Conservation (phyloP, 352 stramenopile species). For the Pythium rhizo-oryzae region DNA sequence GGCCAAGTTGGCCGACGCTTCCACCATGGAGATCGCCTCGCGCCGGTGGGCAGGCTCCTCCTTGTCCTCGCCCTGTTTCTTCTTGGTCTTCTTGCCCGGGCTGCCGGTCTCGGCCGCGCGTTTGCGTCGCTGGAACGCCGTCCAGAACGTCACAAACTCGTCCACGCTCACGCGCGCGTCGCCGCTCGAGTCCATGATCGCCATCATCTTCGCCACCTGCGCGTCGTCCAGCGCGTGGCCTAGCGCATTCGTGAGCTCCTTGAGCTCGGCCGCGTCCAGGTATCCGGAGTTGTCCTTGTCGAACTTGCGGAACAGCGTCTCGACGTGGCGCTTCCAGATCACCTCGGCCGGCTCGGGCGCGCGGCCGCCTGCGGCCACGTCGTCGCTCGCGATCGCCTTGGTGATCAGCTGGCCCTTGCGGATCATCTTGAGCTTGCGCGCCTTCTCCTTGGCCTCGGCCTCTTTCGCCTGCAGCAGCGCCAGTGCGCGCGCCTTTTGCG, state of each 20-base stretch:
- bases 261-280: conserved; percentile 56
- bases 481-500: conserved; percentile 43
- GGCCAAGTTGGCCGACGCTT: conserved; percentile 24
- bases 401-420: conserved; percentile 38
- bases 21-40: conserved; percentile 29
- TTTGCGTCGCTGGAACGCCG: conserved; percentile 47
- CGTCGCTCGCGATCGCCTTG: conserved; percentile 24
- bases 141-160: conserved; percentile 77
- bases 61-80: background rate
- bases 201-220: conserved; percentile 59
- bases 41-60: conserved; percentile 12
- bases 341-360: conserved; percentile 24
- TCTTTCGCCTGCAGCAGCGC: conserved; percentile 47
- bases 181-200: conserved; percentile 62
- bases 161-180: conserved; percentile 58
- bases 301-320: conserved; percentile 60
- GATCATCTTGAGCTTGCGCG: conserved; percentile 40
- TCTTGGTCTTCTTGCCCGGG: background rate
- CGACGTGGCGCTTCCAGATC: conserved; percentile 27
- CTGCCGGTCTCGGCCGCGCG: background rate
- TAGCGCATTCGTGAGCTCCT: conserved; percentile 46
- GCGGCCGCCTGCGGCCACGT: too few species aligned
- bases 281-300: conserved; percentile 57
- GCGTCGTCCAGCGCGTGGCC: conserved; percentile 46
- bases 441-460: conserved; percentile 41